Evolutionary conservation across 768 basidiomycete species (phyloP).

Genomic region (Termitomyces sp.): DNA sequence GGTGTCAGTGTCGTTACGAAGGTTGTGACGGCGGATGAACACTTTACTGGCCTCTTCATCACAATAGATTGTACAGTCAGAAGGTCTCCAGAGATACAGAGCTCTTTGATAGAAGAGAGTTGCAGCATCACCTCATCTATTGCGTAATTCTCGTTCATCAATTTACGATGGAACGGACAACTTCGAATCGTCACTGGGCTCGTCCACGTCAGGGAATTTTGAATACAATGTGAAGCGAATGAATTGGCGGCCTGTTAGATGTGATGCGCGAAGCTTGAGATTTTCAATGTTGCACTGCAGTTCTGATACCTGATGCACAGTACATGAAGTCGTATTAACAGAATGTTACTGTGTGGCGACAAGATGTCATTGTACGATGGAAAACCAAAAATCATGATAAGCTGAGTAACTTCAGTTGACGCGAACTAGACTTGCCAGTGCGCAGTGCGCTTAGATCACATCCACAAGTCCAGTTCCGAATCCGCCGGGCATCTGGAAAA

Average conservation of each 20-base stretch:
- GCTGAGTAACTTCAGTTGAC: too few relatives aligned
- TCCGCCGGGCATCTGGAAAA: too few relatives aligned
- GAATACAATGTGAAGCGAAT: slow-evolving; percentile 1
- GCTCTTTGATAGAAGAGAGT: slow-evolving; percentile 3
- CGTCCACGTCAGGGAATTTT: neutral
- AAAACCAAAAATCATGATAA: too few relatives aligned
- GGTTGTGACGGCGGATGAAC: neutral
- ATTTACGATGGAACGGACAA: neutral
- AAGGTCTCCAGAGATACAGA: neutral
- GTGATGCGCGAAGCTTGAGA: neutral
- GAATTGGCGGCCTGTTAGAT: slow-evolving; percentile 4
- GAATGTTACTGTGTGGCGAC: neutral
- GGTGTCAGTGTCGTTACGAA: neutral
- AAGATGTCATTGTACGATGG: neutral
- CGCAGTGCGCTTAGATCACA: too few relatives aligned
- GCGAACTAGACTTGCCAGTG: too few relatives aligned
- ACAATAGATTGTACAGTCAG: slow-evolving; percentile 1
- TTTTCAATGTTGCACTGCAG: neutral
- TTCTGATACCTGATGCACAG: slow-evolving; percentile 4
- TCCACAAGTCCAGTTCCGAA: too few relatives aligned
- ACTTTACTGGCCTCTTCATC: neutral
- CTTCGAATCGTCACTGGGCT: neutral
- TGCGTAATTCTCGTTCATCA: neutral
- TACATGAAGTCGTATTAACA: too few relatives aligned
- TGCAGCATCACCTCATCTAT: neutral